phyloP scores from a whole-genome alignment of 164 flowering plant species.

The Tetracentron sinense region DNA sequence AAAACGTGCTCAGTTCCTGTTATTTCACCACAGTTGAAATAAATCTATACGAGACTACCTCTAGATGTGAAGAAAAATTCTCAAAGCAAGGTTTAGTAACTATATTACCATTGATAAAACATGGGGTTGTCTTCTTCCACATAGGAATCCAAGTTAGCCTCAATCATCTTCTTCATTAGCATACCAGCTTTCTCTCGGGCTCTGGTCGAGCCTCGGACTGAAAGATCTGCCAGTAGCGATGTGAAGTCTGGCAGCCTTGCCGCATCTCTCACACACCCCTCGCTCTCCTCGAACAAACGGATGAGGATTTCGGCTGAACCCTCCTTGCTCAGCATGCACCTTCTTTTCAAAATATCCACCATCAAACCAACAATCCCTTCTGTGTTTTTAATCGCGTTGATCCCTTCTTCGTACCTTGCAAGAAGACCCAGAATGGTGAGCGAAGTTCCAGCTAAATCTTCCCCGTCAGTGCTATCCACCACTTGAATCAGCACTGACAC shows the following conservation, averaged over 20 bases:
- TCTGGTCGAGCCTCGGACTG: constrained; percentile 52
- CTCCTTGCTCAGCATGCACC: constrained; percentile 69
- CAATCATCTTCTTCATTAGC: constrained; percentile 55
- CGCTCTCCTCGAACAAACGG: constrained; percentile 55
- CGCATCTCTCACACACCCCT: constrained; percentile 48
- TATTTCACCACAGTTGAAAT: too few relatives aligned
- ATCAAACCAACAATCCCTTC: constrained; percentile 37
- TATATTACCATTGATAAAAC: constrained; percentile 21
- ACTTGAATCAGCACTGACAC: constrained; percentile 36
- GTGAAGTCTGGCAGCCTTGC: constrained; percentile 43
- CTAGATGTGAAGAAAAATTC: too few relatives aligned
- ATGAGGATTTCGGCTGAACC: constrained; percentile 57
- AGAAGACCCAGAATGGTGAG: constrained; percentile 49
- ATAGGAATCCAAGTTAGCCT: constrained; percentile 29
- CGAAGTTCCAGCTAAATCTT: constrained; percentile 51
- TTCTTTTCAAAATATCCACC: constrained; percentile 51
- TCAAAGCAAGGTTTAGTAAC: too few relatives aligned
- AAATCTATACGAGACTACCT: too few relatives aligned
- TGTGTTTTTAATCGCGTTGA: constrained; percentile 33
- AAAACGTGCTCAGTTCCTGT: too few relatives aligned
- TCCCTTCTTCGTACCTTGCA: constrained; percentile 56
- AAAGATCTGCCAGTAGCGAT: constrained; percentile 53
- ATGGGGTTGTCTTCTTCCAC: constrained; percentile 21
- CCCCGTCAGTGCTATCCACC: constrained; percentile 31
- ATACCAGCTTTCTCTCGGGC: constrained; percentile 50